A percentile compares a stretch with the other conserved stretches of the same genome.
phyloP scores from a whole-genome alignment of 2,329 filamentous ascomycete species.

The Colletotrichum tanaceti region DNA sequence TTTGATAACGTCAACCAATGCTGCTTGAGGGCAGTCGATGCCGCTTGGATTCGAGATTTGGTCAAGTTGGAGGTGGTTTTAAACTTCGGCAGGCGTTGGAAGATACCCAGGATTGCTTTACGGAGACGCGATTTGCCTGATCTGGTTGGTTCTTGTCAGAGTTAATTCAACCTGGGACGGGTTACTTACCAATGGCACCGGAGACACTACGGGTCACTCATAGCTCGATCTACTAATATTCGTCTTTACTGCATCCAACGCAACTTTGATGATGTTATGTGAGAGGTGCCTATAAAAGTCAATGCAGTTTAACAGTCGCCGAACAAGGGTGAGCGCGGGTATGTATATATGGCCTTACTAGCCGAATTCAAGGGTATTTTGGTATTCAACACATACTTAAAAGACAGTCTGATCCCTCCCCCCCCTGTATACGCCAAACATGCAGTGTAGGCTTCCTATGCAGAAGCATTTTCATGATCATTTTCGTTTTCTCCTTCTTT shows the following conservation, averaged over 20 bases:
- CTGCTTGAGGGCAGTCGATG: not conserved
- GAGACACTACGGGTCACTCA: conserved; percentile 7
- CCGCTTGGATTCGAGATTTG: not conserved
- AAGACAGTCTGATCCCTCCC: conserved; percentile 38
- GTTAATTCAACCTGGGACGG: conserved; percentile 8
- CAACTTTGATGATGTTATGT: not conserved
- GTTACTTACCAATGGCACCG: conserved; percentile 2
- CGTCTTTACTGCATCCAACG: conserved; percentile 7
- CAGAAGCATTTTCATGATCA: conserved; percentile 26
- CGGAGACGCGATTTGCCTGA: conserved; percentile 10
- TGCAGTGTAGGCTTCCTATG: conserved; percentile 34
- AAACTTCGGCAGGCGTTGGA: conserved; percentile 24
- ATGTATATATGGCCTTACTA: not conserved
- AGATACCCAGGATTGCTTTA: conserved; percentile 36
- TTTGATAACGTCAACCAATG: not conserved
- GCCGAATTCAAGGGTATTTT: conserved; percentile 40
- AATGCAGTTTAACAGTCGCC: not conserved
- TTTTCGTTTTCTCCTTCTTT: conserved; percentile 19
- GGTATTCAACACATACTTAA: conserved; percentile 40
- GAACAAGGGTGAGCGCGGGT: not conserved
- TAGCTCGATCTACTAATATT: conserved; percentile 30
- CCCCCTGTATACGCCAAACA: conserved; percentile 40
- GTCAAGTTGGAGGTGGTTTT: conserved; percentile 1
- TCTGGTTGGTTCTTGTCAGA: conserved; percentile 24
- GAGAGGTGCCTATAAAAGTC: not conserved